phyloP scores from a whole-genome alignment of 768 basidiomycete species.

The Boletus coccyginus region DNA sequence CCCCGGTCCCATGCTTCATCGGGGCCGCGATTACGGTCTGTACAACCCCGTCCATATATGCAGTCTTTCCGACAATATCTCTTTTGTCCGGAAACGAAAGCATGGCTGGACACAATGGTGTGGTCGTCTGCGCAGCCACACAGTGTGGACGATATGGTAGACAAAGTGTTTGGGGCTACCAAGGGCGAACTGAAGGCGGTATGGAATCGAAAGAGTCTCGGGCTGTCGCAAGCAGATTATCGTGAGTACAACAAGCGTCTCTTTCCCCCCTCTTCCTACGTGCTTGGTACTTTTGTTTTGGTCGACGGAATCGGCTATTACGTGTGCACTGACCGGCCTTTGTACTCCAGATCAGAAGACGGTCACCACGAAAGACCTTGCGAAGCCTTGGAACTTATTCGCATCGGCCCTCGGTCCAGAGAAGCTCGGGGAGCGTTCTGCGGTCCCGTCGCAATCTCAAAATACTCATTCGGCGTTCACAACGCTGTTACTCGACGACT shows the following conservation, averaged over 20 bases:
- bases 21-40: conserved; percentile 31
- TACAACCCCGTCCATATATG: conserved; percentile 67
- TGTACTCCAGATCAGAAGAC: conserved; percentile 16
- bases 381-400: conserved; percentile 60
- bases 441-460: conserved; percentile 2
- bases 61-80: conserved; percentile 58
- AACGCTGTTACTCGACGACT: conserved; percentile 53
- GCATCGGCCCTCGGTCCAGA: conserved; percentile 12
- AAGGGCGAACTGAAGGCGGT: conserved; percentile 51
- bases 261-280: too few relatives aligned
- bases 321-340: not conserved
- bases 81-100: conserved; percentile 54
- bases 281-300: not conserved
- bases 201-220: conserved; percentile 81
- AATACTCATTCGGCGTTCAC: conserved; percentile 41
- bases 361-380: conserved; percentile 72
- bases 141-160: conserved; percentile 74
- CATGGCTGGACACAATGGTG: conserved; percentile 81
- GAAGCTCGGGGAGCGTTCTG: not conserved
- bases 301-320: not conserved
- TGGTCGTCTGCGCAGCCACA: conserved; percentile 88
- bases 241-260: too few relatives aligned
- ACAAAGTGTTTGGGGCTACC: conserved; percentile 49
- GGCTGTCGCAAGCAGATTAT: conserved; percentile 59
- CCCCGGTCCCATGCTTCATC: conserved; percentile 19